phyloP scores from a whole-genome alignment of 1,284 basidiomycete genomes.

The Cryptococcus deneoformans region DNA sequence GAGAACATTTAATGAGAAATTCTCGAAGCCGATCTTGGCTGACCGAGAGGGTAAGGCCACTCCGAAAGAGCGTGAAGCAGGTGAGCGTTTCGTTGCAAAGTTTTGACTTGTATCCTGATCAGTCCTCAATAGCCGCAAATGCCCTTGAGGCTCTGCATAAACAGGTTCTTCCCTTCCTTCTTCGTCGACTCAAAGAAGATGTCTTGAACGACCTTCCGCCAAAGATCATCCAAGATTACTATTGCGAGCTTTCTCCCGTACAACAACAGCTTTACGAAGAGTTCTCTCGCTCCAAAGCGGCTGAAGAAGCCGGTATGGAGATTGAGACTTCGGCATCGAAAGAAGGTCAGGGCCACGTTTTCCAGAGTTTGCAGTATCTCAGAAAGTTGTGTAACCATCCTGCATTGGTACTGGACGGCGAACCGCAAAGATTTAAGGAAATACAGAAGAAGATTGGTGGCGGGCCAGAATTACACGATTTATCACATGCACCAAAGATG shows the following conservation, averaged over 20 bases:
- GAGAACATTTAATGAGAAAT: constrained; percentile 91
- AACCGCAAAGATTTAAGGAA: constrained; percentile 59
- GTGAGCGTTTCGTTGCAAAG: constrained; percentile 52
- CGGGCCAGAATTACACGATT: constrained; percentile 60
- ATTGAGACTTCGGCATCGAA: constrained; percentile 46
- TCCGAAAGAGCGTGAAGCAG: constrained; percentile 88
- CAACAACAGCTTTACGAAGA: constrained; percentile 94
- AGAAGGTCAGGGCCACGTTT: constrained; percentile 74
- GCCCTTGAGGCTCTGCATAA: constrained; percentile 97
- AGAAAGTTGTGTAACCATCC: constrained; percentile 99
- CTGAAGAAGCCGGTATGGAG: constrained; percentile 62
- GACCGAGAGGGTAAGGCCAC: constrained; percentile 87
- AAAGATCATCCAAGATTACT: constrained; percentile 99
- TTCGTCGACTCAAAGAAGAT: constrained; percentile 96
- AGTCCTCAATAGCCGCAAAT: constrained; percentile 62
- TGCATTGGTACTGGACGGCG: constrained; percentile 74
- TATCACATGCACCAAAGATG: constrained; percentile 91
- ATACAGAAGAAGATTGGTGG: constrained; percentile 60
- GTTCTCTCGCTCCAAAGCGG: constrained; percentile 78
- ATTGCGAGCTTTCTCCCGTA: constrained; percentile 92
- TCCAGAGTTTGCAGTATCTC: constrained; percentile 95
- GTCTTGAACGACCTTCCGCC: constrained; percentile 95
- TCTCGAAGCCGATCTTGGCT: constrained; percentile 92
- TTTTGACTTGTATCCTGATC: neutral
- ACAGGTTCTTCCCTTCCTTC: constrained; percentile 97